phyloP scores from a whole-genome alignment of 805 yeast genomes.

The Metschnikowia peoriensis region DNA sequence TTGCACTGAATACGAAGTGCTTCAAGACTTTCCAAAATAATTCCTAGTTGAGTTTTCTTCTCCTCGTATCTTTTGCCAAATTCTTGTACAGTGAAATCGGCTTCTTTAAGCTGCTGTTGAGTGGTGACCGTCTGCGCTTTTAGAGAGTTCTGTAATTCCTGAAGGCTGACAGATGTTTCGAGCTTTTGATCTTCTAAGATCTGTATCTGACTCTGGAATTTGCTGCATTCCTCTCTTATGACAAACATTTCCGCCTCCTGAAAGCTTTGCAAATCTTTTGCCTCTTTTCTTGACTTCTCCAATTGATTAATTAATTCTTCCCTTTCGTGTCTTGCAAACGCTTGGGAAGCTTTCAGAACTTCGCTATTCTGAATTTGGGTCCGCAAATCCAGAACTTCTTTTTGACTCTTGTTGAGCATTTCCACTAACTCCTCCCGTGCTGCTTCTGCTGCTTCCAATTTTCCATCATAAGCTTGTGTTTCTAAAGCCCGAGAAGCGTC shows the following conservation, averaged over 20 bases:
- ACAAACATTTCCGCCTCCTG: conserved; percentile 7
- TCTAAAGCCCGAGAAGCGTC: not conserved
- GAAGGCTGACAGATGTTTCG: not conserved
- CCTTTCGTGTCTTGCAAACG: conserved; percentile 1
- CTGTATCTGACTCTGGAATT: not conserved
- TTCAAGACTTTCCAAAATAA: conserved; percentile 1
- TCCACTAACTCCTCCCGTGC: not conserved
- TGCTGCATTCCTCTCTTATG: conserved; percentile 2
- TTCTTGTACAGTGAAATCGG: conserved; percentile 2
- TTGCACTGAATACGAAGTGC: not conserved
- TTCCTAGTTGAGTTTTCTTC: conserved; percentile 1
- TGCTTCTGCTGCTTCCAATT: not conserved
- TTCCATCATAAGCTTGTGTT: not conserved
- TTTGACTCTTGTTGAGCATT: not conserved
- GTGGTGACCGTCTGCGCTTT: conserved; percentile 1
- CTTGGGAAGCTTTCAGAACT: not conserved
- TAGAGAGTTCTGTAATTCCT: not conserved
- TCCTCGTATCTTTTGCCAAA: conserved; percentile 7
- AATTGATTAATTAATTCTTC: conserved; percentile 7
- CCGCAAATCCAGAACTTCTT: not conserved
- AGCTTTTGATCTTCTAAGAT: not conserved
- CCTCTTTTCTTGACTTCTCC: conserved; percentile 1
- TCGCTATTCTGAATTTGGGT: not conserved
- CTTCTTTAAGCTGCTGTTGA: conserved; percentile 7
- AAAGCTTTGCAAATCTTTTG: conserved; percentile 7